phyloP scores from a whole-genome alignment of 768 basidiomycete species.

The Leucosporidium scottii region DNA sequence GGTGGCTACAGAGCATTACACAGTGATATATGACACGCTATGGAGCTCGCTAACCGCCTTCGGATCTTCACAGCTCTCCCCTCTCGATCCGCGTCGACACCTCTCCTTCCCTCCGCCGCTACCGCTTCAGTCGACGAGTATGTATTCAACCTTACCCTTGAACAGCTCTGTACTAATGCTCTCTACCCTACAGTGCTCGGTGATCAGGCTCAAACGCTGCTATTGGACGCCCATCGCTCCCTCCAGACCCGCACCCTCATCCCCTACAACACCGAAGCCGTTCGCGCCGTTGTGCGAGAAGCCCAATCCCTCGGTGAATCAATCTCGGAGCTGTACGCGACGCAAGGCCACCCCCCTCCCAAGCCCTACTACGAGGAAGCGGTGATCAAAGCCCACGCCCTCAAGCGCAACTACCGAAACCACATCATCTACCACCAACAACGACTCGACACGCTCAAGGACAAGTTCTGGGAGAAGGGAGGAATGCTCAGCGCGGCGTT shows the following conservation, averaged over 20 bases:
- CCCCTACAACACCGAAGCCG: conserved; percentile 85
- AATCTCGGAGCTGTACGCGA: conserved; percentile 15
- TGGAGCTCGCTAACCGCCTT: too few species aligned
- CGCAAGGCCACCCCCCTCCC: conserved; percentile 1
- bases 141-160: too few species aligned
- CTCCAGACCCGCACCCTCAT: conserved; percentile 72
- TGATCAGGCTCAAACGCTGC: conserved; percentile 80
- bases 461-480: conserved; percentile 82
- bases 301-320: conserved; percentile 63
- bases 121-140: too few species aligned
- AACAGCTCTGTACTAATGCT: too few species aligned
- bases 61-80: too few species aligned
- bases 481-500: conserved; percentile 81
- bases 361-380: conserved; percentile 44
- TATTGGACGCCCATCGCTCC: conserved; percentile 78
- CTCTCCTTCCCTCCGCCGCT: too few species aligned
- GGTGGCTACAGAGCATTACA: too few species aligned
- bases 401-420: conserved; percentile 90
- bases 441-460: conserved; percentile 70
- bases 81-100: too few species aligned
- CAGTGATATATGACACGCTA: too few species aligned
- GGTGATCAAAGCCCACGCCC: conserved; percentile 79
- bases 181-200: conserved; percentile 42
- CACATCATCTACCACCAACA: conserved; percentile 87
- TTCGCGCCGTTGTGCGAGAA: conserved; percentile 79